Percentiles rank a stretch among this genome's conserved stretches.
phyloP scores from a whole-genome alignment of 169 alveolate genomes.

The Cryptosporidium andersoni region DNA sequence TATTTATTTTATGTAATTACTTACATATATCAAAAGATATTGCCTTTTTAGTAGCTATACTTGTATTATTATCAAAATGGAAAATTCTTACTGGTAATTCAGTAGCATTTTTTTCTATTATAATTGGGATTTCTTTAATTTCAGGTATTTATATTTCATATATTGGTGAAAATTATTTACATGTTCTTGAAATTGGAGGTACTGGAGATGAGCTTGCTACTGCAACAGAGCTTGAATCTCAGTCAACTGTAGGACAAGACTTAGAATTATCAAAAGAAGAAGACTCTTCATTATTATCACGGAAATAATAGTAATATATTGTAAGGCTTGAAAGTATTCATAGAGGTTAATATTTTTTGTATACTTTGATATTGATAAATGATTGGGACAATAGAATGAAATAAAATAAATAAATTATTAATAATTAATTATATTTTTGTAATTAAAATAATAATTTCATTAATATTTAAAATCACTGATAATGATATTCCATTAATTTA shows the following conservation, averaged over 20 bases:
- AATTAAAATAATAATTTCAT: too few relatives aligned
- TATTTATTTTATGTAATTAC: constrained; percentile 59
- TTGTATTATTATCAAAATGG: constrained; percentile 26
- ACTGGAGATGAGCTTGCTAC: constrained; percentile 12
- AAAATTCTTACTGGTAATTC: constrained; percentile 5
- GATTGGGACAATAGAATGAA: too few relatives aligned
- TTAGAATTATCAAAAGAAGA: constrained; percentile 56
- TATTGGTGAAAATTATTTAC: constrained; percentile 34
- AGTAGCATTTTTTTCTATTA: constrained; percentile 5
- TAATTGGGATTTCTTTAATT: background rate
- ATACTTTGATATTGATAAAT: too few relatives aligned
- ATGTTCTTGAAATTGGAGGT: constrained; percentile 7
- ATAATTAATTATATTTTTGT: too few relatives aligned
- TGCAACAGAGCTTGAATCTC: constrained; percentile 37
- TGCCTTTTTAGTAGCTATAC: constrained; percentile 9
- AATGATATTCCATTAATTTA: too few relatives aligned
- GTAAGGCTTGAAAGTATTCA: background rate
- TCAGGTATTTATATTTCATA: constrained; percentile 34
- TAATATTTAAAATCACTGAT: too few relatives aligned
- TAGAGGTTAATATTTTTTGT: background rate
- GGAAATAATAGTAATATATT: too few relatives aligned
- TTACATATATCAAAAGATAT: constrained; percentile 42
- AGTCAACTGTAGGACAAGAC: constrained; percentile 52
- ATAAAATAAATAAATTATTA: too few relatives aligned
- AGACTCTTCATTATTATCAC: background rate